Base-by-base conservation (phyloP, 2,329 filamentous ascomycete genomes). In the Dactylonectria estremocensis region DNA sequence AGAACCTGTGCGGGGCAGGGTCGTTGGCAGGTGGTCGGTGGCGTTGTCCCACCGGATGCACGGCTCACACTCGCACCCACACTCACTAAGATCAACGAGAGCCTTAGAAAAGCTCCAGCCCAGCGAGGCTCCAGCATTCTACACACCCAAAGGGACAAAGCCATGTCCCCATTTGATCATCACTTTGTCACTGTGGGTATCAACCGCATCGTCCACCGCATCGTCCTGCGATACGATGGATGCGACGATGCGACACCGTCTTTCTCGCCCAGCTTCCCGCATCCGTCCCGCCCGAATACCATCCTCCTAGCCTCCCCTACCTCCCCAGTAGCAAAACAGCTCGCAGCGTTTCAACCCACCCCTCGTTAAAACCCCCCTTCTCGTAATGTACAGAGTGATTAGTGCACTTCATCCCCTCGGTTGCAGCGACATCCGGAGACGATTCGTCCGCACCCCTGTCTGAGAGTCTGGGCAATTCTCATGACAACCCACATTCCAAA, bases 401-500 rank as follows among this genome's bases (percentile, higher is more conserved):
- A 57, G 52, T 53, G 28, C 7, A 18, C 14, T 24, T 13, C 50
- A 45, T 22, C 20, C 43, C 22, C 40, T 63, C 53, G 46, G 45
- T n/a, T 52, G 16, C 8, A 22, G 40, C 16, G 16, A 43, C 16
- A 57, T 63, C 61, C 43, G 7, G 18, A 43, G n/a, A 49, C 28
- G 45, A 31, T 55, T 33, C 43, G 43, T n/a, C 40, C 40, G 16
- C 40, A 14, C 33, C 40, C 54, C 37, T 18, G 20, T 14, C 33
- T 43, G 20, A 50, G 58, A 49, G 35, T 35, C 33, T 31, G 45
- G 45, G 50, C 11, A 50, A 31, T 40, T 43, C 54, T 64, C 54
- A 46, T 64, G 46, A 58, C 37, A 59, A 64, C 46, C 54, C 61
- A 58, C 61, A 53, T 64, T 64, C 40, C 40, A 43, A n/a, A n/a